Base-by-base conservation (phyloP, 805 yeast species). In the Wickerhamomyces mucosus region DNA sequence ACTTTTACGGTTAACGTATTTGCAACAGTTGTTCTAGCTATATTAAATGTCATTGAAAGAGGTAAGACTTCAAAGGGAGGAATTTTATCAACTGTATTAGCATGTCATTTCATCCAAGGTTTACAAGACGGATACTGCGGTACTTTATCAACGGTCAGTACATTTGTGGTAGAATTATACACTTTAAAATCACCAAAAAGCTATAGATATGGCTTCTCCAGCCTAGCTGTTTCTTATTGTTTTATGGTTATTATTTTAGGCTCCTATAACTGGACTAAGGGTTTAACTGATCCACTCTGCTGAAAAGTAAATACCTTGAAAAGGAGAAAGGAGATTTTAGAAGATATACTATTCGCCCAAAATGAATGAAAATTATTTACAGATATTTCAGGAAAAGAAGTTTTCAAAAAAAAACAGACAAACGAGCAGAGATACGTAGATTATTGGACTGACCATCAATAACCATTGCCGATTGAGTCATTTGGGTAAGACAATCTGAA, bases 101-200 rank as follows among this genome's bases (percentile, higher is more conserved):
- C 61, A 1, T 73, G 82, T 38, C 74, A 70, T 24, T 69, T 74
- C 4, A 44, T 78, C 1, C 38, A 43, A 7, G 86, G 79, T 0
- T 47, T 80, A 3, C 61, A 57, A 14, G 70, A 72, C 42, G 94
- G 94, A 0, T 75, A 70, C 36, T 75, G 84, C 47, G 94, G 88
- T 1, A 66, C 72, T 3, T 53, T 79, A 31, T 73, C 84, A 24
- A 82, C 96, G 0, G 70, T 83, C 24, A 77, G 89, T 34, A 80
- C 95, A 1, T 80, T 85, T 42, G 66, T 81, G 7, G 74, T 69
- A 26, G 96, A 86, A 51, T 52, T 83, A 23, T 62, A 53, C 34
- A 51, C 55, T 4, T 39, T 67, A 28, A 54, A 49, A 10, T 42
- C 61, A 5, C 23, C 47, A 12, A 38, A 57, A 36, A 55, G 72